Evolutionary conservation across 2,329 filamentous ascomycete species (phyloP), one percentile per base, ranked within the genome.

Genomic region (Purpureocillium takamizusanense): DNA sequence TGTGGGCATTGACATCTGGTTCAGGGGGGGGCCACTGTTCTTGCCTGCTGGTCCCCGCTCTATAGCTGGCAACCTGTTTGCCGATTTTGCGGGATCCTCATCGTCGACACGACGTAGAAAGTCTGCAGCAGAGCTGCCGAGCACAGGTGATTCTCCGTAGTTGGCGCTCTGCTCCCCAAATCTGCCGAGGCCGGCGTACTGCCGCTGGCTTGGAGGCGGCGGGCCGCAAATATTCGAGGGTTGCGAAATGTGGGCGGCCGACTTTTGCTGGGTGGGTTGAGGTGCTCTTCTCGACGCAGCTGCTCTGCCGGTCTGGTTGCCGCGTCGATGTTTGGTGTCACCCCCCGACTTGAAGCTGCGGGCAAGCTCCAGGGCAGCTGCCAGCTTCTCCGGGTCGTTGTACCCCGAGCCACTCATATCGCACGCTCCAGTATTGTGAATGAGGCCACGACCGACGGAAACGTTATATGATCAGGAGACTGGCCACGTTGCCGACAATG

Each of bases 281-380:
- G 21, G 6, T 5, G 5, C 21, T 10, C 21, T 5, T 10, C 10
- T 25, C 10, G 21, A 10, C 6, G 10, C 21, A 25, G 21, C 5
- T 30, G 28, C 11, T 12, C 6, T 30, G 28, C 13, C 13, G 5
- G 11, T 7, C 7, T 12, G 4, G 6, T 3, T 7, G n/a, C 27
- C 12, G 17, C 27, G 45, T 16, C 42, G 18, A 15, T 42, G 38
- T 11, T 31, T 37, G 16, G 16, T 18, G 5, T 37, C 30, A 2
- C 37, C 39, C 13, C 45, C 42, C 11, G 40, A 40, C 30, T 49
- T 52, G 38, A 61, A 61, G 30, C 43, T 47, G 2, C 35, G 31
- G 2, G 48, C 49, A 11, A 61, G 49, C 5, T 47, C 54, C 13
- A 41, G 40, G 12, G 58, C 58, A 9, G 45, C 57, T 12, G 42